Evolutionary conservation across 2,329 filamentous ascomycete genomes (phyloP).

Genomic region (Daldinia sp.): DNA sequence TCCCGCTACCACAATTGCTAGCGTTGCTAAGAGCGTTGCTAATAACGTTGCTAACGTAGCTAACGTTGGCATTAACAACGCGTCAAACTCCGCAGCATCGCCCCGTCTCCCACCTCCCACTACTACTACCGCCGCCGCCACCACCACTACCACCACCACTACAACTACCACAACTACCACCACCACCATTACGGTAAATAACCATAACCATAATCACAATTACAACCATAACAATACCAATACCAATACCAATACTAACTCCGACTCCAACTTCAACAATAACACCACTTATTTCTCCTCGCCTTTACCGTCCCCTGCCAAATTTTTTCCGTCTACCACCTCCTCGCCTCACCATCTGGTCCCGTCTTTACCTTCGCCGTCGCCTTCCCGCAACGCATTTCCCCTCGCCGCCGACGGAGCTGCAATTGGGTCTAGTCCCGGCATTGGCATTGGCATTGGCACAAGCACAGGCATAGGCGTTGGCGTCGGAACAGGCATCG

Average conservation of each 20-base stretch:
- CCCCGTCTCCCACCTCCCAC: slow-evolving; percentile 59
- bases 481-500: slow-evolving; percentile 24
- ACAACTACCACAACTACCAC: slow-evolving; percentile 20
- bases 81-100: slow-evolving; percentile 61
- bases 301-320: slow-evolving; percentile 59
- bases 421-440: slow-evolving; percentile 26
- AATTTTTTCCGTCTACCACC: slow-evolving; percentile 59
- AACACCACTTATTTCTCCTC: slow-evolving; percentile 53
- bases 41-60: neutral
- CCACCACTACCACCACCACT: slow-evolving; percentile 38
- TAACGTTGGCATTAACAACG: slow-evolving; percentile 51
- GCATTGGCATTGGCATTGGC: slow-evolving; percentile 21
- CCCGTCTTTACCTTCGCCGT: slow-evolving; percentile 31
- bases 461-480: slow-evolving; percentile 10
- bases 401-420: slow-evolving; percentile 23
- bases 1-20: slow-evolving; percentile 35
- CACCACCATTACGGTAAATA: too few species aligned
- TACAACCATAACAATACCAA: slow-evolving; percentile 41
- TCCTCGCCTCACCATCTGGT: slow-evolving; percentile 49
- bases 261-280: slow-evolving; percentile 8
- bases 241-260: slow-evolving; percentile 47
- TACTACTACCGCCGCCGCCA: slow-evolving; percentile 35
- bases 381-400: slow-evolving; percentile 28
- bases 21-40: slow-evolving; percentile 21
- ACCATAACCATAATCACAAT: slow-evolving; percentile 1